Conservation (phyloP, 2,329 filamentous ascomycete species). For the Ophiosphaerella narmari region DNA sequence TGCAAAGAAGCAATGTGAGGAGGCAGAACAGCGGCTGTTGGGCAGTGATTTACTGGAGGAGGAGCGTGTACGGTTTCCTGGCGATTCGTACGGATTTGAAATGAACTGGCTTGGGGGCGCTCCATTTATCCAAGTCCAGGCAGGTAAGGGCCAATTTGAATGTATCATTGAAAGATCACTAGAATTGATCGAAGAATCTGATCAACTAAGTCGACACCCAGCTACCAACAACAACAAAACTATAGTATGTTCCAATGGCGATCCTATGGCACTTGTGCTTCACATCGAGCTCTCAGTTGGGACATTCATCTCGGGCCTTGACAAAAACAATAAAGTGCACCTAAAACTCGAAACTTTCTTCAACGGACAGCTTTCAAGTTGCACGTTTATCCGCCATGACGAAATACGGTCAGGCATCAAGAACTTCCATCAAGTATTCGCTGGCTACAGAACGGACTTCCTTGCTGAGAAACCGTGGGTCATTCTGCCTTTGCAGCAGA, state of each 20-base stretch:
- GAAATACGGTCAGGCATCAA: constrained; percentile 24
- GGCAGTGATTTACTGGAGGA: constrained; percentile 29
- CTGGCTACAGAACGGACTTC: constrained; percentile 46
- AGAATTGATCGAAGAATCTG: background rate
- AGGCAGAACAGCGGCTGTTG: constrained; percentile 24
- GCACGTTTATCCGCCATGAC: constrained; percentile 28
- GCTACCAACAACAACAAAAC: background rate
- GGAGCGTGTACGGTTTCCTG: constrained; percentile 28
- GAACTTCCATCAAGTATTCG: constrained; percentile 37
- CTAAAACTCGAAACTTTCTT: constrained; percentile 55
- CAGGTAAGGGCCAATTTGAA: constrained; percentile 1
- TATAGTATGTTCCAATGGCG: constrained; percentile 12
- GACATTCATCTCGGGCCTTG: constrained; percentile 32
- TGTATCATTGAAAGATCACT: background rate
- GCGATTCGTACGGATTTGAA: constrained; percentile 24
- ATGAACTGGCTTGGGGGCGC: constrained; percentile 36
- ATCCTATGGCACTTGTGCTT: constrained; percentile 23
- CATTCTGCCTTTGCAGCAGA: constrained; percentile 36
- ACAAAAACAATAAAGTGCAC: constrained; percentile 29
- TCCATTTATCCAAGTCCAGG: constrained; percentile 42
- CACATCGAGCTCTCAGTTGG: constrained; percentile 39
- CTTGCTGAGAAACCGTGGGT: constrained; percentile 53
- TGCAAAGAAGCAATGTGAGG: constrained; percentile 24
- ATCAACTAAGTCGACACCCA: background rate
- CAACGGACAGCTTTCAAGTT: constrained; percentile 51